Evolutionary conservation across 2,329 filamentous ascomycete genomes (phyloP).

Genomic region (Chrysoporthe cubensis): DNA sequence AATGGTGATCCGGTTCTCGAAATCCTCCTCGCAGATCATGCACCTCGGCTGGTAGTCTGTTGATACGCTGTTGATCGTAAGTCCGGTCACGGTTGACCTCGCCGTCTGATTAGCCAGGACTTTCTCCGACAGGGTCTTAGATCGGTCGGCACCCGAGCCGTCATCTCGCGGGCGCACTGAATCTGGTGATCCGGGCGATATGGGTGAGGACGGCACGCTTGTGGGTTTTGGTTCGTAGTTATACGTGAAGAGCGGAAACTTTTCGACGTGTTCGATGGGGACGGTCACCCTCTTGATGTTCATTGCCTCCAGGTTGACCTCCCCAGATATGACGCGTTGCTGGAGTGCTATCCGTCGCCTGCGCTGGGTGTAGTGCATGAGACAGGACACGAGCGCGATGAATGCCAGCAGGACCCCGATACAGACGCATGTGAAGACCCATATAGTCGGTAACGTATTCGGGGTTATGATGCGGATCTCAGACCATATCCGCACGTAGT

Average conservation of each 20-base stretch:
- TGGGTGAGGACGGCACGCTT: constrained; percentile 44
- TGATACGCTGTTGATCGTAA: constrained; percentile 42
- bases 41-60: constrained; percentile 78
- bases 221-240: constrained; percentile 55
- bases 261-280: constrained; percentile 70
- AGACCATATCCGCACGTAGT: constrained; percentile 65
- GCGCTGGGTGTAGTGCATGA: constrained; percentile 79
- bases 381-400: constrained; percentile 66
- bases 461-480: constrained; percentile 53
- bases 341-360: constrained; percentile 70
- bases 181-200: constrained; percentile 34
- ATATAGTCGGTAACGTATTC: constrained; percentile 69
- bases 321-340: constrained; percentile 72
- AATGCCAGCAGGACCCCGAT: constrained; percentile 72
- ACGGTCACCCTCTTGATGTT: constrained; percentile 84
- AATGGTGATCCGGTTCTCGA: constrained; percentile 67
- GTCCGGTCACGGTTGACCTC: constrained; percentile 29
- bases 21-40: constrained; percentile 88
- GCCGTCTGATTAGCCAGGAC: constrained; percentile 31
- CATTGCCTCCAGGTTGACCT: constrained; percentile 83
- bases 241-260: constrained; percentile 81
- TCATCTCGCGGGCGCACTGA: constrained; percentile 18
- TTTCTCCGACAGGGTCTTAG: constrained; percentile 31
- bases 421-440: constrained; percentile 77
- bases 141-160: constrained; percentile 17